phyloP scores from a whole-genome alignment of 306 rosid species.

The Ammopiptanthus mongolicus region DNA sequence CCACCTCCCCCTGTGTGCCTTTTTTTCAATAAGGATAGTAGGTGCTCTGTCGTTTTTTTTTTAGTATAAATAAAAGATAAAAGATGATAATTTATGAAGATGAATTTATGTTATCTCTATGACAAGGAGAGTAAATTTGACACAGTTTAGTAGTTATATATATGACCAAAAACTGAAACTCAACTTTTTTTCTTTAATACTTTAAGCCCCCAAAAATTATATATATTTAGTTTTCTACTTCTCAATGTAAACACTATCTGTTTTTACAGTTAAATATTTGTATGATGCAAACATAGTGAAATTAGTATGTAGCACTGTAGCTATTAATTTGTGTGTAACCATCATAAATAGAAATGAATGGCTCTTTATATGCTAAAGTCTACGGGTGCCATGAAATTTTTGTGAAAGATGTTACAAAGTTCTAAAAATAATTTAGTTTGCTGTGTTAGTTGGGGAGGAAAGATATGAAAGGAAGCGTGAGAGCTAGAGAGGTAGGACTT shows the following conservation, averaged over 20 bases:
- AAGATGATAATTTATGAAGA: background rate
- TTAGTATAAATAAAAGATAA: background rate
- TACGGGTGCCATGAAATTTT: background rate
- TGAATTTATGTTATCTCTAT: too few relatives aligned
- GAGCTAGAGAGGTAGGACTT: conserved; percentile 10
- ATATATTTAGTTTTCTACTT: too few relatives aligned
- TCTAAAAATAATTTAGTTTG: conserved; percentile 12
- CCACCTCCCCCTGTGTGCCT: background rate
- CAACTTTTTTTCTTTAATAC: background rate
- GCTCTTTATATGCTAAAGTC: background rate
- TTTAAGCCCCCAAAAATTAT: background rate
- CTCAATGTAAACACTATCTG: too few relatives aligned
- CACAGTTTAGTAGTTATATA: too few relatives aligned
- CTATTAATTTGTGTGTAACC: background rate
- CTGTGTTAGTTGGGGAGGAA: background rate
- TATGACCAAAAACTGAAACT: too few relatives aligned
- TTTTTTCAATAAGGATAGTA: background rate
- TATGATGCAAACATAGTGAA: background rate
- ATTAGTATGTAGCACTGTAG: background rate
- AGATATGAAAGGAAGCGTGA: conserved; percentile 13
- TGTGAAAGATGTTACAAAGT: background rate
- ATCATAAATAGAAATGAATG: background rate
- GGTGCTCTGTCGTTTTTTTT: background rate
- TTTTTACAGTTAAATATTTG: too few relatives aligned
- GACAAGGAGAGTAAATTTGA: too few relatives aligned